Evolutionary conservation across 768 basidiomycete genomes (phyloP).

Genomic region (Cystofilobasidium macerans): DNA sequence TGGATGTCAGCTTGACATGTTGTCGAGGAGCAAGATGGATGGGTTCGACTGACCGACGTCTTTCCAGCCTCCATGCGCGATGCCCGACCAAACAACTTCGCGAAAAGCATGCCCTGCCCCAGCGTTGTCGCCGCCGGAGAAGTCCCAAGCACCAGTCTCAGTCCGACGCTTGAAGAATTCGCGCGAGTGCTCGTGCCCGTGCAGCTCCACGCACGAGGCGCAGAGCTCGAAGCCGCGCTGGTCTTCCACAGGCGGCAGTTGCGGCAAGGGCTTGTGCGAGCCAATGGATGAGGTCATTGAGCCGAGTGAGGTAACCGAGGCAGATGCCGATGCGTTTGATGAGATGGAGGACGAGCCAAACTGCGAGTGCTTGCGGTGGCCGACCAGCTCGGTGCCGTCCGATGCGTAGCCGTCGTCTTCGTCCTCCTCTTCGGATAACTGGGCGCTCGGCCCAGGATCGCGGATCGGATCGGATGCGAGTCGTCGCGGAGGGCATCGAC

Average conservation of each 20-base stretch:
- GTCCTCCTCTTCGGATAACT: background rate
- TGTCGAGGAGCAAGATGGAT: background rate
- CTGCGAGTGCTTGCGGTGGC: constrained; percentile 7
- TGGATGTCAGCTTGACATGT: too few species aligned
- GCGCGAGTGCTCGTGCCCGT: constrained; percentile 59
- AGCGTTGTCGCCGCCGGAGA: constrained; percentile 38
- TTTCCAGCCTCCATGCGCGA: constrained; percentile 50
- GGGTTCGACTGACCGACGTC: constrained; percentile 59
- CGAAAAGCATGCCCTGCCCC: constrained; percentile 60
- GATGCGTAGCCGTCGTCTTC: constrained; percentile 25
- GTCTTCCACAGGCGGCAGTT: background rate
- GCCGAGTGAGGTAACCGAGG: background rate
- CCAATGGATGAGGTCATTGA: too few species aligned
- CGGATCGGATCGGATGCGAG: background rate
- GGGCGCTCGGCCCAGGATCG: too few species aligned
- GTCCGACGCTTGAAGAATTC: constrained; percentile 1
- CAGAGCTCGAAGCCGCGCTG: constrained; percentile 70
- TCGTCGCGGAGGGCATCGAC: background rate
- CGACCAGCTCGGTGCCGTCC: constrained; percentile 20
- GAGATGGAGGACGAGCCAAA: background rate
- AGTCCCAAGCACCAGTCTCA: constrained; percentile 6
- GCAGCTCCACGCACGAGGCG: constrained; percentile 60
- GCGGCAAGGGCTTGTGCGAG: background rate
- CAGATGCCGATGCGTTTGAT: background rate
- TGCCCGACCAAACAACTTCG: constrained; percentile 69